Percentiles rank a stretch among this genome's conserved stretches.
Conservation (phyloP, 2,329 filamentous ascomycete species). For the Cucurbitaria berberidis region DNA sequence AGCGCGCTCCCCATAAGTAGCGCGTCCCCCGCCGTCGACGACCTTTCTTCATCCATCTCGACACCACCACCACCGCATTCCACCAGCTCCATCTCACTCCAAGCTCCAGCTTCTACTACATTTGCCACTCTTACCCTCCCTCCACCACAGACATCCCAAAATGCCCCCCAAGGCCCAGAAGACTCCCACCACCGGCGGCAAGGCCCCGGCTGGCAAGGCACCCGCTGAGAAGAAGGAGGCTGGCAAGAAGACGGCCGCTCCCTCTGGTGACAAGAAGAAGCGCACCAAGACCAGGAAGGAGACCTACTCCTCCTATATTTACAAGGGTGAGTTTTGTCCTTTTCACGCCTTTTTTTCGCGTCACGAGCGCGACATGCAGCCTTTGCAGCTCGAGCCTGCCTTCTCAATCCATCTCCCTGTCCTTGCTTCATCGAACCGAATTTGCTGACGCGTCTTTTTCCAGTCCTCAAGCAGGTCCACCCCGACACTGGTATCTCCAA, state of each 20-base stretch:
- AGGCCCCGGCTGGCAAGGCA: constrained; percentile 81
- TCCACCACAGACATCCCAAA: constrained; percentile 51
- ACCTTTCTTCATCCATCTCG: constrained; percentile 51
- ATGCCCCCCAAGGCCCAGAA: constrained; percentile 99
- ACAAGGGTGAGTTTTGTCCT: constrained; percentile 78
- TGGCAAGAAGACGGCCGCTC: constrained; percentile 96
- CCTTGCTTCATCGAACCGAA: constrained; percentile 1
- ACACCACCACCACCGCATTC: constrained; percentile 29
- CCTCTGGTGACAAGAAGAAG: constrained; percentile 99
- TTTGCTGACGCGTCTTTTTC: constrained; percentile 47
- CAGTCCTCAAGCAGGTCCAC: constrained; percentile 99
- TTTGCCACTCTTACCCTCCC: constrained; percentile 15
- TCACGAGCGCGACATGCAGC: constrained; percentile 7
- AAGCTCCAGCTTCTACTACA: constrained; percentile 15
- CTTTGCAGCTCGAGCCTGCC: neutral
- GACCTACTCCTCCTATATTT: constrained; percentile 99
- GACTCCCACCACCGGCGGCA: constrained; percentile 92
- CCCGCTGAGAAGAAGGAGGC: constrained; percentile 99
- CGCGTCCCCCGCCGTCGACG: constrained; percentile 51
- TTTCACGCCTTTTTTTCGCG: constrained; percentile 17
- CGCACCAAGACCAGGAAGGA: constrained; percentile 99
- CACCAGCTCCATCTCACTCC: constrained; percentile 29
- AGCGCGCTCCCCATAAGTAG: constrained; percentile 51
- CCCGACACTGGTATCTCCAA: constrained; percentile 99
- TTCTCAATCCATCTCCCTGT: neutral